Evolutionary conservation across 768 basidiomycete species (phyloP).

Genomic region (Tylopilus sp.): DNA sequence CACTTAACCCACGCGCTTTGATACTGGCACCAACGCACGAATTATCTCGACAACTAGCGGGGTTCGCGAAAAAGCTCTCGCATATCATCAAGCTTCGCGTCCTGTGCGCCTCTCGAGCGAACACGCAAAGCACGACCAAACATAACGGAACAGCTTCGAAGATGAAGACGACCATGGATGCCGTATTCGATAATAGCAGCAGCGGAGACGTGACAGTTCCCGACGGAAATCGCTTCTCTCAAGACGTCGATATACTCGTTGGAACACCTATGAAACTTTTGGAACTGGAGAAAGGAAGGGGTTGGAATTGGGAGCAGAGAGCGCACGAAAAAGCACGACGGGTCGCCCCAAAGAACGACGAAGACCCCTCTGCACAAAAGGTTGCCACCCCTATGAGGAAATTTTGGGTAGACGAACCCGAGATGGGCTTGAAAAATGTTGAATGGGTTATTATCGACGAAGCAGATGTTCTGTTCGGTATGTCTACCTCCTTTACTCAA

Average conservation of each 20-base stretch:
- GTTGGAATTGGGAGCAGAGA: constrained; percentile 46
- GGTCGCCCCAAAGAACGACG: constrained; percentile 22
- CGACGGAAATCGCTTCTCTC: constrained; percentile 15
- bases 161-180: constrained; percentile 34
- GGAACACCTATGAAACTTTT: constrained; percentile 64
- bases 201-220: constrained; percentile 30
- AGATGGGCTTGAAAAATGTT: constrained; percentile 62
- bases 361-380: constrained; percentile 20
- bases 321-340: constrained; percentile 22
- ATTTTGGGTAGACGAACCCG: constrained; percentile 46
- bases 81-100: constrained; percentile 79
- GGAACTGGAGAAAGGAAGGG: constrained; percentile 53
- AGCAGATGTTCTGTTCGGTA: constrained; percentile 87
- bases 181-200: constrained; percentile 17
- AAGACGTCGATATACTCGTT: constrained; percentile 53
- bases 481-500: constrained; percentile 14
- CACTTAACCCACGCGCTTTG: constrained; percentile 68
- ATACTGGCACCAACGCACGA: constrained; percentile 90
- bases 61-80: constrained; percentile 68
- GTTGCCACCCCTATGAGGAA: constrained; percentile 20
- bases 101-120: constrained; percentile 63
- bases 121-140: constrained; percentile 30
- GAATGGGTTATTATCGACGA: constrained; percentile 94
- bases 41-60: constrained; percentile 74
- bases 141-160: constrained; percentile 44